These are phyloP conservation scores for Eutrema heterophyllum DNA, from an alignment of 345 rosid genomes.

Conservation along the genomic window DNA sequence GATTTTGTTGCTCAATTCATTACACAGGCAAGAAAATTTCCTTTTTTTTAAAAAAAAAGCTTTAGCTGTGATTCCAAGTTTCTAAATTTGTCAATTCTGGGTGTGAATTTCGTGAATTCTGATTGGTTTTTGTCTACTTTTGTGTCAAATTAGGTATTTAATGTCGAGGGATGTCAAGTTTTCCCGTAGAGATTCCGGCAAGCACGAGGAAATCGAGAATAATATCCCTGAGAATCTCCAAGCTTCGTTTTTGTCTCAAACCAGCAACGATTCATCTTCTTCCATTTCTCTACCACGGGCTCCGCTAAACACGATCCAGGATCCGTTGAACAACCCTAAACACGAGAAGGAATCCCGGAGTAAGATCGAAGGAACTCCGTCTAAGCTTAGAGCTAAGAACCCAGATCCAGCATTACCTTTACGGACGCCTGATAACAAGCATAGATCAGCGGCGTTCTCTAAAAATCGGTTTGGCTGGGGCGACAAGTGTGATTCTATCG, in stretches of 20 bases:
- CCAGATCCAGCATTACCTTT: constrained; percentile 53
- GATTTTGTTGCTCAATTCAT: constrained; percentile 38
- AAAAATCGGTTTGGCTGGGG: constrained; percentile 74
- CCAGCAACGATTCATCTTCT: constrained; percentile 40
- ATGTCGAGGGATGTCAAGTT: constrained; percentile 72
- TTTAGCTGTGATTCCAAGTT: neutral
- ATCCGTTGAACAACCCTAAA: constrained; percentile 36
- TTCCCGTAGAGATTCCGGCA: constrained; percentile 52
- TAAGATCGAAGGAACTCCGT: constrained; percentile 61
- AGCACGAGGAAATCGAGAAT: constrained; percentile 71
- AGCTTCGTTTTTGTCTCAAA: constrained; percentile 42
- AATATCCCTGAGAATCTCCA: constrained; percentile 60
- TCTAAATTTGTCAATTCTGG: neutral
- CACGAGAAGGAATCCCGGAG: constrained; percentile 39
- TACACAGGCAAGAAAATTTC: constrained; percentile 37
- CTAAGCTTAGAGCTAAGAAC: constrained; percentile 47
- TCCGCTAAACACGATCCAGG: constrained; percentile 63
- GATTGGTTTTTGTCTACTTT: neutral
- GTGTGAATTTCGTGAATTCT: neutral
- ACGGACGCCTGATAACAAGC: constrained; percentile 63
- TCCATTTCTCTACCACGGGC: constrained; percentile 38
- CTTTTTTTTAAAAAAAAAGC: neutral
- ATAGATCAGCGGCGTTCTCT: constrained; percentile 34
- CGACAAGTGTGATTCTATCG: constrained; percentile 36
- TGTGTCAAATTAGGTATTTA: constrained; percentile 6